Base-by-base conservation (phyloP, 2,329 filamentous ascomycete species). In the Ambrosiella cleistominuta region DNA sequence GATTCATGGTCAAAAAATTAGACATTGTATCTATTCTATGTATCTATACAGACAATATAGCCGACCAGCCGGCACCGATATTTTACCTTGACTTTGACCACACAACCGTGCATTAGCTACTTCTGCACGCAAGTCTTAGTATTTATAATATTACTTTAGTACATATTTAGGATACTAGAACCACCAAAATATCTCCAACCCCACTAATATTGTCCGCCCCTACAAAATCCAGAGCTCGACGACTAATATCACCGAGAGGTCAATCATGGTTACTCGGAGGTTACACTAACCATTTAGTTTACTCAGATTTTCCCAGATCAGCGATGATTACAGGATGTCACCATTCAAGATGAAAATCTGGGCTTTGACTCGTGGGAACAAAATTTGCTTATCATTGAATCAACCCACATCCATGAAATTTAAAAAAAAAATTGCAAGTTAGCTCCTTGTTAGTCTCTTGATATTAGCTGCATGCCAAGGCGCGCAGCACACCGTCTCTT, bases 391-490 rank as follows among this genome's bases (percentile, higher is more conserved):
- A 27, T 27, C 27, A 27, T 27, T 27, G 27, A 27, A 27, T 27
- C 27, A 27, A 27, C 27, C 27, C 27, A 3, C 27, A 27, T 27
- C 27, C 27, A 27, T 27, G 27, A 27, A 27, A 5, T 27, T 27
- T 27, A 15, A 50, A 50, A 27, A 2, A 19, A 50, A 19, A 4
- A 7, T 27, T 27, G 15, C 45, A 50, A 5, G 8, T 27, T 19
- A 50, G 45, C 39, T 54, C 51, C 51, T 54, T 54, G 51, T 39
- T 54, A 54, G 51, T 39, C 13, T 37, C 12, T 19, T 40, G 17
- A n/a, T 5, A 12, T 15, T 39, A 38, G 17, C 51, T 54, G 51
- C 51, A 42, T 19, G 51, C 51, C 51, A 54, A 54, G 51, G 35
- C 51, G 9, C 36, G 13, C 39, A 39, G 37, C 51, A 39, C 51